Base-by-base conservation (phyloP, 495 filamentous ascomycete genomes). In the Letharia lupina region DNA sequence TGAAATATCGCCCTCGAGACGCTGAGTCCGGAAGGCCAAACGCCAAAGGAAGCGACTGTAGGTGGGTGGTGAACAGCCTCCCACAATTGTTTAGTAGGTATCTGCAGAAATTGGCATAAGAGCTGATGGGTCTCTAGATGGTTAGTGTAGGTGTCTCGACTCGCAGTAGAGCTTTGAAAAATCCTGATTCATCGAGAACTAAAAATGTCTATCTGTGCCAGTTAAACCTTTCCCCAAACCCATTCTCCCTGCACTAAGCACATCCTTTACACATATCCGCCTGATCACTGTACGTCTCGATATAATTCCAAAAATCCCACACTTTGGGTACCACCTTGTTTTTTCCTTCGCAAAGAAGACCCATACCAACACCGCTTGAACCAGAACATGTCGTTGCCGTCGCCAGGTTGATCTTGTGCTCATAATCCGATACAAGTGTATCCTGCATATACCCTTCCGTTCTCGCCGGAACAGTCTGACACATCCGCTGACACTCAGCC, bases 211-310 rank as follows among this genome's bases (percentile, higher is more conserved):
- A 37, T 35, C 54, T 57, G 39, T 54, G 28, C 54, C 20, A 35
- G 6, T 33, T 4, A 7, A 57, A 33, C 31, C 13, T 15, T 56
- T 13, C 31, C 31, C 3, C 54, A 35, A 8, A 8, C 0, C 2
- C 13, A 20, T 5, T 7, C 13, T 57, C 15, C 54, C 33, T 57
- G 6, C 54, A n/a, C 33, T 37, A 57, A 37, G 54, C 54, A 37
- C 54, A 57, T 6, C 16, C 15, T 20, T 6, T 16, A 37, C 54
- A 57, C 54, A 57, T 57, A 20, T 57, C 54, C 33, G 54, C 54
- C 8, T 57, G 54, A 57, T 57, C 54, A n/a, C 4, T 37, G 54
- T 57, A 57, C 33, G 54, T 57, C 54, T 57, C 54, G 7, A 57
- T 57, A 5, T 37, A 57, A n/a, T 57, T 57, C 54, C 54, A 57